These are phyloP conservation scores for Diaporthe humulicola DNA, from an alignment of 2,329 filamentous ascomycete species.

Conservation along the genomic window DNA sequence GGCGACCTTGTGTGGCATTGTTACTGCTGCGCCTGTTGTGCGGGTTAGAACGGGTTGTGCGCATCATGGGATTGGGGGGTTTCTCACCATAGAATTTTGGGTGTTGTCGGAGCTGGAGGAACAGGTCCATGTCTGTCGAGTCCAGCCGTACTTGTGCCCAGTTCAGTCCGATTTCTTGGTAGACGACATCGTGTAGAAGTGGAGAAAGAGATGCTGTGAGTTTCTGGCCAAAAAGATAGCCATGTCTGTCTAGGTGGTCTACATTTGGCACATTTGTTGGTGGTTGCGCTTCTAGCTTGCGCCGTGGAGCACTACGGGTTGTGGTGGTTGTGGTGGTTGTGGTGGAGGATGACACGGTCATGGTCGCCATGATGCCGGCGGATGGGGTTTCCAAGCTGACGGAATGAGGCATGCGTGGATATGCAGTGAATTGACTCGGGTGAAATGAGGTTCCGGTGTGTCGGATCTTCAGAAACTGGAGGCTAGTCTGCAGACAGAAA, in stretches of 20 bases:
- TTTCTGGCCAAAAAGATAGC: slow-evolving; percentile 71
- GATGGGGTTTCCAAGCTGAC: slow-evolving; percentile 18
- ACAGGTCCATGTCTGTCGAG: slow-evolving; percentile 62
- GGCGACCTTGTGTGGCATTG: slow-evolving; percentile 87
- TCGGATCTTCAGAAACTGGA: not conserved
- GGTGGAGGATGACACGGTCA: slow-evolving; percentile 33
- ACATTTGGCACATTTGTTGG: slow-evolving; percentile 33
- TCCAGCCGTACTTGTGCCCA: slow-evolving; percentile 68
- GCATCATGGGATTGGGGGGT: not conserved
- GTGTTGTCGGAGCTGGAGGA: slow-evolving; percentile 65
- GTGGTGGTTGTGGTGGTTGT: slow-evolving; percentile 10
- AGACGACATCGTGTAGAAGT: slow-evolving; percentile 66
- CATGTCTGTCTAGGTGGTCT: slow-evolving; percentile 57
- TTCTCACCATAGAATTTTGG: slow-evolving; percentile 72
- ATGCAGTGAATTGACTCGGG: not conserved
- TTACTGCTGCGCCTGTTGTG: slow-evolving; percentile 74
- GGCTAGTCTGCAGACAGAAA: not conserved
- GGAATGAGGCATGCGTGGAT: slow-evolving; percentile 14
- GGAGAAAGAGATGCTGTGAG: slow-evolving; percentile 69
- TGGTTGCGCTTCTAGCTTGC: slow-evolving; percentile 14
- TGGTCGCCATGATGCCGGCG: slow-evolving; percentile 33
- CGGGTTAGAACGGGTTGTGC: not conserved
- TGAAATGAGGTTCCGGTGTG: not conserved
- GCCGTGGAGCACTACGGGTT: slow-evolving; percentile 5
- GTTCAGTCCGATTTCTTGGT: slow-evolving; percentile 61